These are phyloP conservation scores for Lactuca saligna DNA, from an alignment of 129 eudicot genomes.

Conservation along the genomic window DNA sequence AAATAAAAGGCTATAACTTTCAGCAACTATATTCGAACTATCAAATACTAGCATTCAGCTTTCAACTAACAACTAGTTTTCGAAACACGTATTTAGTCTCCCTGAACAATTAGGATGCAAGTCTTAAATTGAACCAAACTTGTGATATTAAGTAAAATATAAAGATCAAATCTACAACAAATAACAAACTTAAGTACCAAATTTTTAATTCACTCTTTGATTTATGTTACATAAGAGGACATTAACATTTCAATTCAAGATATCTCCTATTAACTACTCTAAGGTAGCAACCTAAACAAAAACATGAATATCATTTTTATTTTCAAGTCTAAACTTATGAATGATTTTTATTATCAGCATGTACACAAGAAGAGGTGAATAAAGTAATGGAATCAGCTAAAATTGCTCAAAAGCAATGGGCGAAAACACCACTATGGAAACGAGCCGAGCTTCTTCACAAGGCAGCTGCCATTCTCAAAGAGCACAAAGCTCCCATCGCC, in stretches of 20 bases:
- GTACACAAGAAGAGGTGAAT: constrained; percentile 71
- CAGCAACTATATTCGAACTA: too few relatives aligned
- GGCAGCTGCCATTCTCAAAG: constrained; percentile 58
- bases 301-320: background rate
- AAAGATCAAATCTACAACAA: too few relatives aligned
- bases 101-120: too few relatives aligned
- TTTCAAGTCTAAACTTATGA: background rate
- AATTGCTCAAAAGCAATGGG: constrained; percentile 61
- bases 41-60: too few relatives aligned
- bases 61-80: too few relatives aligned
- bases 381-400: constrained; percentile 48
- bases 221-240: background rate
- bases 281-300: too few relatives aligned
- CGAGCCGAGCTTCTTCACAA: constrained; percentile 65
- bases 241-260: background rate
- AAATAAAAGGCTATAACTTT: too few relatives aligned
- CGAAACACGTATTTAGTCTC: too few relatives aligned
- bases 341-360: constrained; percentile 31
- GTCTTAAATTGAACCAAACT: too few relatives aligned
- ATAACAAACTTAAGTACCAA: too few relatives aligned
- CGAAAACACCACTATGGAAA: constrained; percentile 66
- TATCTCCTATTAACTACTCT: background rate
- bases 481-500: constrained; percentile 56
- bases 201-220: background rate
- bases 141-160: too few relatives aligned